Conservation (phyloP, 148 eudicot genomes). For the Suaeda aralocaspica region DNA sequence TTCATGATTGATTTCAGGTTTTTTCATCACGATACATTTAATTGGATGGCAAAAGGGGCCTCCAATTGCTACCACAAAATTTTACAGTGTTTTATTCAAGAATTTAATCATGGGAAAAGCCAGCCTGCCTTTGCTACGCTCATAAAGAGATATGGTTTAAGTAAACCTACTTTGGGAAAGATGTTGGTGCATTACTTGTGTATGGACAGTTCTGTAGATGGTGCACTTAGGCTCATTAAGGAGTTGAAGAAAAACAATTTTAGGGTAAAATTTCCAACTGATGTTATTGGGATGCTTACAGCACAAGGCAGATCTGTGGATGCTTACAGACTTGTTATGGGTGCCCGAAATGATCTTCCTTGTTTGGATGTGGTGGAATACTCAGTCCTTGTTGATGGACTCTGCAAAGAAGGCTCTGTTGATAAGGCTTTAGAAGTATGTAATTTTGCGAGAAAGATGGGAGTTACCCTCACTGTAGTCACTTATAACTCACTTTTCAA, state of each 20-base stretch:
- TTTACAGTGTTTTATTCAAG: conserved; percentile 38
- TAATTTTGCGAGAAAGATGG: conserved; percentile 50
- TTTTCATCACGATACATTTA: conserved; percentile 10
- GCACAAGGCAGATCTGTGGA: conserved; percentile 54
- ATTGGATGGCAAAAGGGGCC: conserved; percentile 36
- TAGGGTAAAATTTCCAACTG: conserved; percentile 35
- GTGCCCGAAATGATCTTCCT: conserved; percentile 42
- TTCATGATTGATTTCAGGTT: conserved; percentile 4
- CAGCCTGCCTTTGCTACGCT: conserved; percentile 43
- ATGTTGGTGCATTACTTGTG: conserved; percentile 53
- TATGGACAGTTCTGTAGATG: conserved; percentile 43
- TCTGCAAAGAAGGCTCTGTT: conserved; percentile 67
- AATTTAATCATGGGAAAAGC: conserved; percentile 32
- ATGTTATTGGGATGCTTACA: conserved; percentile 42
- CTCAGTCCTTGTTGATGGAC: conserved; percentile 62
- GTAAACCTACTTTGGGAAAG: conserved; percentile 39
- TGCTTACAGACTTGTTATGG: conserved; percentile 61
- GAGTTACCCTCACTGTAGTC: conserved; percentile 53
- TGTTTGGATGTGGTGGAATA: conserved; percentile 60
- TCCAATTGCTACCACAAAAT: conserved; percentile 36
- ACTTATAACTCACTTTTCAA: conserved; percentile 71
- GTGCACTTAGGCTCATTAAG: conserved; percentile 49
- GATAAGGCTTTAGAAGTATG: conserved; percentile 73
- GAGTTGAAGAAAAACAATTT: conserved; percentile 35
- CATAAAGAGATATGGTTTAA: conserved; percentile 53